Conservation (phyloP, 1,139 yeast species). For the Debaryomycetaceae sp. region DNA sequence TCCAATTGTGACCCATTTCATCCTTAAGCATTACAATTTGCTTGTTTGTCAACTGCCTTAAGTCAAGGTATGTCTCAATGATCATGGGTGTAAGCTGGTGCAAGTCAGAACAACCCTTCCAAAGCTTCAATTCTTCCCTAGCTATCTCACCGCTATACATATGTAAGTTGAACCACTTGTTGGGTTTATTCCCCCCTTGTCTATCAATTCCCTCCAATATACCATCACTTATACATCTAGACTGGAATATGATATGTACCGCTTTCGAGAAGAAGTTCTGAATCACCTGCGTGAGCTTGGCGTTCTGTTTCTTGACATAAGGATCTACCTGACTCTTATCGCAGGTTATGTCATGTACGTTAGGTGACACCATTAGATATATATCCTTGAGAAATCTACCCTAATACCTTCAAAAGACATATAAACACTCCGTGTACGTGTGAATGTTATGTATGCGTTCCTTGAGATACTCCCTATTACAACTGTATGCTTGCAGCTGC, state of each 20-base stretch:
- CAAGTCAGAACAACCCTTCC: slow-evolving; percentile 50
- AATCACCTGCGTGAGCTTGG: slow-evolving; percentile 43
- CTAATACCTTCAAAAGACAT: background rate
- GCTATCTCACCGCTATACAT: slow-evolving; percentile 43
- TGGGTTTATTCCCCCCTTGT: slow-evolving; percentile 21
- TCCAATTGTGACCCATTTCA: slow-evolving; percentile 42
- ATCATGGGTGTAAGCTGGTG: slow-evolving; percentile 68
- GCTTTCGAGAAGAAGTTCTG: slow-evolving; percentile 72
- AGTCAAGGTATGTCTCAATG: slow-evolving; percentile 78
- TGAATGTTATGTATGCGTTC: background rate
- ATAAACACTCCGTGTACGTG: background rate
- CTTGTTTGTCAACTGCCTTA: slow-evolving; percentile 55
- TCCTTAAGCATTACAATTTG: slow-evolving; percentile 61
- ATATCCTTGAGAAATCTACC: background rate
- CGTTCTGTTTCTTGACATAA: slow-evolving; percentile 21
- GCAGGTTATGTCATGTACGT: slow-evolving; percentile 4
- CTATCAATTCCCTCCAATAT: slow-evolving; percentile 3
- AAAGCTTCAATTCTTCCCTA: slow-evolving; percentile 56
- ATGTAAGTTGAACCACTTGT: slow-evolving; percentile 71
- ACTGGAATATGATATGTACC: slow-evolving; percentile 48
- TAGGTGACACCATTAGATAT: slow-evolving; percentile 3
- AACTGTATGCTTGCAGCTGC: background rate
- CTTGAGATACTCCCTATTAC: background rate
- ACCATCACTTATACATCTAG: slow-evolving; percentile 15
- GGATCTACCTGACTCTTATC: slow-evolving; percentile 17